These are phyloP conservation scores for Exophiala dermatitidis DNA, from an alignment of 2,329 filamentous ascomycete species.

Conservation along the genomic window DNA sequence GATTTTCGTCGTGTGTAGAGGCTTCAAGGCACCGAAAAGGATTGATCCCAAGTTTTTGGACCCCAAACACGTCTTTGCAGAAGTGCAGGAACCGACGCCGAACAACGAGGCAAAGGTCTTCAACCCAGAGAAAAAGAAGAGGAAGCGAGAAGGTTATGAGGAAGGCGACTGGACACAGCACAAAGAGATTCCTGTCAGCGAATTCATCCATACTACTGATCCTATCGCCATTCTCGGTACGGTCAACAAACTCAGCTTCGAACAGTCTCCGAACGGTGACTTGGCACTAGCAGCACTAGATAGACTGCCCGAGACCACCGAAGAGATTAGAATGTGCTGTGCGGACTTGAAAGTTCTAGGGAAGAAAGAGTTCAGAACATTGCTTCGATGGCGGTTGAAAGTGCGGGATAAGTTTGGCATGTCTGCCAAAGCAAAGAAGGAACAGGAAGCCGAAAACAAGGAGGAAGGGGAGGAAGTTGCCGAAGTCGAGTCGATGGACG, in stretches of 20 bases:
- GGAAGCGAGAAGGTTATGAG: constrained; percentile 95
- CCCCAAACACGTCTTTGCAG: constrained; percentile 81
- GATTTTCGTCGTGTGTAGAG: constrained; percentile 95
- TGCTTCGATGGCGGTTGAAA: constrained; percentile 82
- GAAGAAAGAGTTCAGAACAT: constrained; percentile 84
- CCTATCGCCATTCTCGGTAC: constrained; percentile 86
- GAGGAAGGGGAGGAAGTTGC: constrained; percentile 65
- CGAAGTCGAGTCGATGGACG: constrained; percentile 83
- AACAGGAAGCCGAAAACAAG: constrained; percentile 32
- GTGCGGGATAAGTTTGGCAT: constrained; percentile 89
- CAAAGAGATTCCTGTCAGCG: constrained; percentile 79
- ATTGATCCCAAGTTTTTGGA: constrained; percentile 92
- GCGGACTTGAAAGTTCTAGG: constrained; percentile 82
- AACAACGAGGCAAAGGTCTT: constrained; percentile 98
- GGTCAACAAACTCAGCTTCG: constrained; percentile 76
- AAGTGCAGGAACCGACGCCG: constrained; percentile 73
- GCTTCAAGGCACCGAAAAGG: constrained; percentile 89
- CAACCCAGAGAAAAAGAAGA: constrained; percentile 94
- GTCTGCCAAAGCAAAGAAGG: constrained; percentile 38
- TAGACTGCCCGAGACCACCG: constrained; percentile 77
- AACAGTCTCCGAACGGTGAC: constrained; percentile 71
- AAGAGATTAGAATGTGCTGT: constrained; percentile 72
- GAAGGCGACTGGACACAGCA: constrained; percentile 91
- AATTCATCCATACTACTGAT: constrained; percentile 89
- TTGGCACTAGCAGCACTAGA: constrained; percentile 79